Base-by-base conservation (phyloP, 345 rosid species). In the Murraya paniculata region DNA sequence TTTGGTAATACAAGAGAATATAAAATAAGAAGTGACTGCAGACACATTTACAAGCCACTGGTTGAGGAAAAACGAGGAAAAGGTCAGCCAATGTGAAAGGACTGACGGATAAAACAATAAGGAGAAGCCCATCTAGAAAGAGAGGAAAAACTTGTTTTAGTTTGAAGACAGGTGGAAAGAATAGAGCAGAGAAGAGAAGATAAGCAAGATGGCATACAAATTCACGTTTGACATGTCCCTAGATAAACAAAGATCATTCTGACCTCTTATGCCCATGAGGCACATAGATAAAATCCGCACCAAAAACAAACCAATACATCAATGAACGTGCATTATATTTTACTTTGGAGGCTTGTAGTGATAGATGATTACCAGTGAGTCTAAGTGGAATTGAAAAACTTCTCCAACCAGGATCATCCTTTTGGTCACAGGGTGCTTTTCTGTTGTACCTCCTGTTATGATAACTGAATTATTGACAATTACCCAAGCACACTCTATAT, bases 341-440 rank as follows among this genome's bases (percentile, higher is more conserved):
- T 50, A 25, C 50, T 64, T 30, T 31, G 64, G 36, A 66, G 41
- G 7, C 35, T 71, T 33, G 27, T 22, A 7, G 6, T 66, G 56
- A 70, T 21, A 55, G 75, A 76, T 9, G 6, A 19, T 36, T 78
- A 90, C 97, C 93, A 84, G 48, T 21, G 97, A 77, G 73, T 88
- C 91, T 33, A 95, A 78, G 79, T 86, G 79, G 64, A 95, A 91
- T 74, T 80, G 87, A 83, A 95, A 93, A 57, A 90, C 86, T 86
- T 95, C 98, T 62, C 95, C 98, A 8, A 90, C 91, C 56, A 95
- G 86, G 14, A 88, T 87, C 92, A 95, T 90, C 82, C 92, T 88
- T 73, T 90, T 90, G 77, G 88, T 93, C 72, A 87, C 81, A 0
- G 98, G 97, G 79, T 95, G 97, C 88, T 92, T 90, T 80, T 91